Conservation (phyloP, 768 basidiomycete genomes). For the Pholiota microspora region DNA sequence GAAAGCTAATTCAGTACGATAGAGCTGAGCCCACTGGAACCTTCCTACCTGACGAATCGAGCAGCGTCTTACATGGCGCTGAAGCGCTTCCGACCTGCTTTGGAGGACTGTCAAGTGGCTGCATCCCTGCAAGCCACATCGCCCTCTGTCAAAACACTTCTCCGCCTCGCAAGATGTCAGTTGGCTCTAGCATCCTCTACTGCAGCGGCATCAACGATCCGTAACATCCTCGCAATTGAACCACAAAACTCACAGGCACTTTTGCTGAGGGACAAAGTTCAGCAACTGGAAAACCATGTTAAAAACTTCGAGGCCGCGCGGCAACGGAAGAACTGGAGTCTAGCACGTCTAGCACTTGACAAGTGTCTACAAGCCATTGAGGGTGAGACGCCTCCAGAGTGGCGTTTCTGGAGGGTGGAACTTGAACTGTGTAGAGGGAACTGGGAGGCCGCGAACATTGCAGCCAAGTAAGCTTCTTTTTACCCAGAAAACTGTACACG, state of each 20-base stretch:
- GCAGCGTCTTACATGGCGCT: conserved; percentile 84
- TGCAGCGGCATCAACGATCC: conserved; percentile 65
- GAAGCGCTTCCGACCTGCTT: conserved; percentile 71
- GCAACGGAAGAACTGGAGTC: conserved; percentile 66
- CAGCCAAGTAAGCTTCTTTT: conserved; percentile 65
- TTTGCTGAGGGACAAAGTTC: conserved; percentile 60
- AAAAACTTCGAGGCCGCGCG: conserved; percentile 59
- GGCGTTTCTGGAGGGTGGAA: conserved; percentile 80
- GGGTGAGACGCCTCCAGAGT: conserved; percentile 73
- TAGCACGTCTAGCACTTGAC: conserved; percentile 78
- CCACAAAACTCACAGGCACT: conserved; percentile 57
- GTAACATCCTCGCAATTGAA: conserved; percentile 59
- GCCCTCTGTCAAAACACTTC: conserved; percentile 74
- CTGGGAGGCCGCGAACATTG: conserved; percentile 69
- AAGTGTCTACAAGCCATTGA: conserved; percentile 73
- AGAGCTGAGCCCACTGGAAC: conserved; percentile 65
- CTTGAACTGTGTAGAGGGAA: conserved; percentile 69
- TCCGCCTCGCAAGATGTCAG: conserved; percentile 83
- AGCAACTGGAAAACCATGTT: conserved; percentile 62
- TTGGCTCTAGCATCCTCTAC: conserved; percentile 71
- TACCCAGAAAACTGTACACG: background rate
- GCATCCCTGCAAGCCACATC: conserved; percentile 56
- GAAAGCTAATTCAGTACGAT: conserved; percentile 4
- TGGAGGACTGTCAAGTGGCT: conserved; percentile 79
- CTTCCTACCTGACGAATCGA: conserved; percentile 80